Percentiles rank a stretch among this genome's conserved stretches.
phyloP scores from a whole-genome alignment of 441 rosid genomes.

The Gossypium gossypioides region DNA sequence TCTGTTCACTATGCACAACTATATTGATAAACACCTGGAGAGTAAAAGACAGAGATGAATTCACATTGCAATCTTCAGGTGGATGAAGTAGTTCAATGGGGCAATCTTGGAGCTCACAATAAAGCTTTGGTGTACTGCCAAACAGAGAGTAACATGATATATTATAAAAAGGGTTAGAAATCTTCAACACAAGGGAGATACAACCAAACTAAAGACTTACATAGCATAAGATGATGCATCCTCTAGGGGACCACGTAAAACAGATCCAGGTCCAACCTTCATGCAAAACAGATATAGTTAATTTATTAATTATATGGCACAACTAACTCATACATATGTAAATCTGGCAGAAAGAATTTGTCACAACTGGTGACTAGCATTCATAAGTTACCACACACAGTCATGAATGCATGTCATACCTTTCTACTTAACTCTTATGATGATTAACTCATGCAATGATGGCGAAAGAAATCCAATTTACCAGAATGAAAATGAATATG shows the following conservation, averaged over 20 bases:
- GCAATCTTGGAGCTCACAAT: constrained; percentile 71
- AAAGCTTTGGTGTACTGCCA: constrained; percentile 74
- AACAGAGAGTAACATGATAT: constrained; percentile 12
- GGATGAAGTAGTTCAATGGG: constrained; percentile 82
- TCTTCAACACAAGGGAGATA: background rate
- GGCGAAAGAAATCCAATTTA: background rate
- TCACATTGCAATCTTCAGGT: constrained; percentile 99
- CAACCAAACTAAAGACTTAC: constrained; percentile 44
- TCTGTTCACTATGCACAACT: constrained; percentile 17
- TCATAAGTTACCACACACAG: background rate
- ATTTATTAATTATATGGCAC: background rate
- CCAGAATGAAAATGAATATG: background rate
- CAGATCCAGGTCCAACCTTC: constrained; percentile 90
- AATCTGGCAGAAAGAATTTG: background rate
- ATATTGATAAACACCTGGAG: constrained; percentile 66
- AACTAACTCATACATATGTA: background rate
- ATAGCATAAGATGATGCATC: constrained; percentile 75
- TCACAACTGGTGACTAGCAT: background rate
- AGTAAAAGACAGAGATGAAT: constrained; percentile 87
- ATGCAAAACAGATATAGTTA: constrained; percentile 15
- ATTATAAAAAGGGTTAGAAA: background rate
- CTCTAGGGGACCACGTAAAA: constrained; percentile 80
- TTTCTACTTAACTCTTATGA: background rate
- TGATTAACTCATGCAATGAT: background rate
- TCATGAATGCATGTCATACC: background rate